Evolutionary conservation across 345 rosid species (phyloP), one percentile per base, ranked within the genome.

Genomic region (Eucalyptus coolabah): DNA sequence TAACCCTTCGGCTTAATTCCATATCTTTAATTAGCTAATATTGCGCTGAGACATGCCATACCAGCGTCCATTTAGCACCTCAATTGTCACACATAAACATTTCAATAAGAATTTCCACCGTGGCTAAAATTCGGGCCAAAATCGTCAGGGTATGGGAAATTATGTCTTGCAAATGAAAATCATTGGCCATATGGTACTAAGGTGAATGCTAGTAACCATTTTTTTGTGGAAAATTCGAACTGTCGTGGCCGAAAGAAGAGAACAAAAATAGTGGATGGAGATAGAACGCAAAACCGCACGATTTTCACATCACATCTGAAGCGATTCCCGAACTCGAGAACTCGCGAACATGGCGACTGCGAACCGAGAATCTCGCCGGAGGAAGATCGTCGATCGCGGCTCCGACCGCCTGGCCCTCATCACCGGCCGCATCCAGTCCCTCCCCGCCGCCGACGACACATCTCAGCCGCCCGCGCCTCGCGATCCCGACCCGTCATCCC

Each of bases 341-440:
- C 87, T 53, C 69, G 11, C 59, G 59, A 88, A 50, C 15, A 85
- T 34, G 87, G 44, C 37, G 13, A 94, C 91, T 95, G 95, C 97
- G 40, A 93, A 82, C 93, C 94, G 99, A 93, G 99, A 98, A 88
- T 93, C 95, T 8, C 95, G 99, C 92, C 94, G 99, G 92, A 91
- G 93, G 89, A 96, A 92, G 94, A 96, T 96, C 90, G 82, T 94
- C 49, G 98, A 95, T 18, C 92, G 97, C 91, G 96, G 99, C 89
- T 87, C 96, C 47, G 98, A 97, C 92, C 99, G 99, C 86, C 93
- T 97, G 80, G 98, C 99, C 89, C 91, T 95, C 89, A 95, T 96
- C 90, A 91, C 97, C 49, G 98, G 96, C 91, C 95, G 92, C 87
- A 32, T 94, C 93, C 91, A 92, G 45, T 89, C 88, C 86, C 91